Evolutionary conservation across 1,139 yeast genomes (phyloP).

Genomic region (Zhuliangozyma parablackwelliae): DNA sequence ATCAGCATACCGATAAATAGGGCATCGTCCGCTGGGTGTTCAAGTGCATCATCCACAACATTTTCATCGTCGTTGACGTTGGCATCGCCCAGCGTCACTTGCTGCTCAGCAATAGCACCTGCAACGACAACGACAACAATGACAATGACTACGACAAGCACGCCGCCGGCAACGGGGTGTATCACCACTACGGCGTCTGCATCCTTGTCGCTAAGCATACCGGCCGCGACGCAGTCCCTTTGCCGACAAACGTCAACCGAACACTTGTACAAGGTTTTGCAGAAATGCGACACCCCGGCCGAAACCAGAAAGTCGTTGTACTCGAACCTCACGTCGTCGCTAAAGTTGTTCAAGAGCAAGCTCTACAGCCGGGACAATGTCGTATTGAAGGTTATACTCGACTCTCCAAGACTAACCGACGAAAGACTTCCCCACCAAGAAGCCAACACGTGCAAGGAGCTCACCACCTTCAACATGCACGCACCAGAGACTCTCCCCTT

Average conservation of each 20-base stretch:
- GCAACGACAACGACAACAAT: too few species aligned
- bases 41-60: too few species aligned
- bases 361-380: slow-evolving; percentile 5
- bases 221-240: background rate
- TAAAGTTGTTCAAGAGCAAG: slow-evolving; percentile 10
- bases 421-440: slow-evolving; percentile 19
- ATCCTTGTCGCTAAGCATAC: background rate
- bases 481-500: too few species aligned
- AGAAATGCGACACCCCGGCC: slow-evolving; percentile 1
- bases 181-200: background rate
- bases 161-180: background rate
- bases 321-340: slow-evolving; percentile 15
- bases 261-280: slow-evolving; percentile 5
- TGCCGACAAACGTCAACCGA: slow-evolving; percentile 8
- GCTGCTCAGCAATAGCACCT: too few species aligned
- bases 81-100: too few species aligned
- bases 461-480: slow-evolving; percentile 6
- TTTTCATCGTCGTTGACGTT: too few species aligned
- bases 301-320: slow-evolving; percentile 7
- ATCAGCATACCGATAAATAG: too few species aligned
- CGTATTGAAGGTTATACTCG: slow-evolving; percentile 4
- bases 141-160: too few species aligned
- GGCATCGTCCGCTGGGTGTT: too few species aligned
- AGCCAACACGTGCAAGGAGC: slow-evolving; percentile 6
- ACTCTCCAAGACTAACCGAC: slow-evolving; percentile 22